A percentile compares a stretch with the other conserved stretches of the same genome.
Conservation (phyloP, 2,329 filamentous ascomycete species). For the Sporothrix dimorphospora region DNA sequence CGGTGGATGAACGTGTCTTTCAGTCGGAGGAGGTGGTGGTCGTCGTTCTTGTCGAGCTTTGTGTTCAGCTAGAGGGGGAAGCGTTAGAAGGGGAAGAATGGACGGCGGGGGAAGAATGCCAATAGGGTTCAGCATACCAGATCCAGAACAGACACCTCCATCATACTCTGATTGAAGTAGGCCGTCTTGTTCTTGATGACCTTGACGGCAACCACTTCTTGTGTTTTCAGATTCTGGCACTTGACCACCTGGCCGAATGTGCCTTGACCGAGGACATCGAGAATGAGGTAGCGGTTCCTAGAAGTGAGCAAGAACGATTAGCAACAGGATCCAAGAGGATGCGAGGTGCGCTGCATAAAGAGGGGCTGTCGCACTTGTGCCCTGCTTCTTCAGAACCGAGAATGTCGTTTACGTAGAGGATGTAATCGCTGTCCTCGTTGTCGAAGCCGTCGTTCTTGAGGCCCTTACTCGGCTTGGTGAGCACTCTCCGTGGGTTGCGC, state of each 20-base stretch:
- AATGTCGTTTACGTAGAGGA: slow-evolving; percentile 98
- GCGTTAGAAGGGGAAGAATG: background rate
- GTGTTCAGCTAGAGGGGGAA: slow-evolving; percentile 78
- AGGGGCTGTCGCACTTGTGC: slow-evolving; percentile 71
- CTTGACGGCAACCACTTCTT: slow-evolving; percentile 98
- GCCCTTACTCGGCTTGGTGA: slow-evolving; percentile 98
- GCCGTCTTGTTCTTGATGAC: slow-evolving; percentile 99
- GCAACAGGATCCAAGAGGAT: background rate
- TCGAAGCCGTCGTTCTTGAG: slow-evolving; percentile 98
- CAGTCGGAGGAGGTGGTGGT: slow-evolving; percentile 89
- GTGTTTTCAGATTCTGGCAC: slow-evolving; percentile 96
- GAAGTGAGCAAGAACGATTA: slow-evolving; percentile 22
- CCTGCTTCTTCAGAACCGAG: slow-evolving; percentile 96
- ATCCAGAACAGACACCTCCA: slow-evolving; percentile 98
- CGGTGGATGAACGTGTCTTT: slow-evolving; percentile 98
- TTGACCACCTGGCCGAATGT: slow-evolving; percentile 99
- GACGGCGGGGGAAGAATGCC: background rate
- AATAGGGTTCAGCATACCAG: slow-evolving; percentile 61
- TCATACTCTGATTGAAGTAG: slow-evolving; percentile 99
- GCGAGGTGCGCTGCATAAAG: background rate
- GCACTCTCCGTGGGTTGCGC: slow-evolving; percentile 88
- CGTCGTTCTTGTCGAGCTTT: slow-evolving; percentile 98
- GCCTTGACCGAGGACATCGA: slow-evolving; percentile 94
- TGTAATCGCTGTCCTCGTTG: slow-evolving; percentile 99
- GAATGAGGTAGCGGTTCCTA: slow-evolving; percentile 92